Percentiles rank a stretch among this genome's conserved stretches.
phyloP scores from a whole-genome alignment of 768 basidiomycete genomes.

The Tylopilus cervinicoccineus region DNA sequence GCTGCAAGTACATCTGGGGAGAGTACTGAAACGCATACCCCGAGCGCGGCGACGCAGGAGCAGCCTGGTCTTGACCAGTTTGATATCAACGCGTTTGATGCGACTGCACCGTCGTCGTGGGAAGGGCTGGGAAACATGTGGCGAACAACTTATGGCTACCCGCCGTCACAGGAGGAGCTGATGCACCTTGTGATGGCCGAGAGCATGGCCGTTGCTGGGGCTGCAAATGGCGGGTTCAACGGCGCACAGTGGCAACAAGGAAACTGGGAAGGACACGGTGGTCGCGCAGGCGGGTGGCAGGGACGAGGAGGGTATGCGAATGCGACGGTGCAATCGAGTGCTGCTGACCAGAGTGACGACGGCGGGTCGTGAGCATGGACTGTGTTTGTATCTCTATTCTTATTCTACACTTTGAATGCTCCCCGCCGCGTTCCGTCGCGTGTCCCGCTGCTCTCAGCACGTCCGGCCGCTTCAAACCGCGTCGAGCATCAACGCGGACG shows the following conservation, averaged over 20 bases:
- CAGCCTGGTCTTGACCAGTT: constrained; percentile 60
- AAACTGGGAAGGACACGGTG: constrained; percentile 29
- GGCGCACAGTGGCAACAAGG: constrained; percentile 22
- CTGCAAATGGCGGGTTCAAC: constrained; percentile 11
- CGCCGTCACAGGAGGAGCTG: constrained; percentile 71
- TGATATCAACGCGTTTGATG: constrained; percentile 70
- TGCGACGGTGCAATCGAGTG: constrained; percentile 29
- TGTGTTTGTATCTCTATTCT: no score
- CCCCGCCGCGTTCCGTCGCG: constrained; percentile 16
- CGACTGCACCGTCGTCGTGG: constrained; percentile 72
- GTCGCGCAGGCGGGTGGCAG: constrained; percentile 34
- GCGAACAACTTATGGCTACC: constrained; percentile 60
- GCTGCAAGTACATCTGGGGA: constrained; percentile 56
- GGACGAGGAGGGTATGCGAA: constrained; percentile 29
- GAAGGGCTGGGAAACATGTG: constrained; percentile 77
- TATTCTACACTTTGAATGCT: constrained; percentile 9
- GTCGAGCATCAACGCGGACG: constrained; percentile 58
- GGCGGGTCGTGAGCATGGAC: neutral
- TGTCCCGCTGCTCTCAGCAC: constrained; percentile 5
- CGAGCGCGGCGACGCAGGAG: constrained; percentile 37
- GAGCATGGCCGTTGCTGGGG: constrained; percentile 20
- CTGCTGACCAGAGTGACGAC: constrained; percentile 13
- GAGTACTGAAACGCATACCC: constrained; percentile 32
- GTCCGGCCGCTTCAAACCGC: constrained; percentile 21
- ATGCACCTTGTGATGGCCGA: constrained; percentile 65